These are phyloP conservation scores for Intubia oerlemansii DNA, from an alignment of 2,329 filamentous ascomycete genomes.

Conservation along the genomic window DNA sequence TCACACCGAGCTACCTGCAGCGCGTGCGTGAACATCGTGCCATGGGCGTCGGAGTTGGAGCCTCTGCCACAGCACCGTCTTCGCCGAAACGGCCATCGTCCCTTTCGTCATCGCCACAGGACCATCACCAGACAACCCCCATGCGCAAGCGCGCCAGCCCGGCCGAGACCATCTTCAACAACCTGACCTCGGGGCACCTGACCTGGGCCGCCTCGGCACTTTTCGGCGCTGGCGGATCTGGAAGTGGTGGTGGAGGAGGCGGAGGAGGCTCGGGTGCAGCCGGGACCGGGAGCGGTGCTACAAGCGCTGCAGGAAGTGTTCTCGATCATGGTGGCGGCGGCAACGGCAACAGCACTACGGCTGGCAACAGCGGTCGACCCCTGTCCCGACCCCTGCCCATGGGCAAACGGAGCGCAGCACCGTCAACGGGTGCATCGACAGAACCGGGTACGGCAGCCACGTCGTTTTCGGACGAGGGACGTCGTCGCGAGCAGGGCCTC, in stretches of 20 bases:
- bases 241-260: background rate
- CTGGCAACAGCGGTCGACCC: background rate
- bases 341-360: constrained; percentile 4
- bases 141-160: constrained; percentile 34
- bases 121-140: constrained; percentile 4
- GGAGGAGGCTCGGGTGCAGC: constrained; percentile 5
- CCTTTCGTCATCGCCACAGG: constrained; percentile 19
- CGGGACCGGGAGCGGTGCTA: background rate
- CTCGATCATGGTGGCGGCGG: constrained; percentile 1
- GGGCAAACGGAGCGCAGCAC: too few relatives aligned
- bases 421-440: too few relatives aligned
- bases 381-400: too few relatives aligned
- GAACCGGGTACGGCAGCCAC: constrained; percentile 26
- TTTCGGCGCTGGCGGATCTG: constrained; percentile 11
- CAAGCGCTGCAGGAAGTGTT: background rate
- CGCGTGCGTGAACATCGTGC: too few relatives aligned
- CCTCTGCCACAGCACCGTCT: too few relatives aligned
- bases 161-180: constrained; percentile 36
- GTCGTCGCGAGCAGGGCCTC: constrained; percentile 23
- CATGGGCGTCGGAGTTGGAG: too few relatives aligned
- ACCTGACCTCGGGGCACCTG: constrained; percentile 29
- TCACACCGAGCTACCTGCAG: constrained; percentile 1
- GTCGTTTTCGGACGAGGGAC: constrained; percentile 32
- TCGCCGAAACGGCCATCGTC: too few relatives aligned
- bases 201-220: constrained; percentile 27